Base-by-base conservation (phyloP, 768 basidiomycete species). In the Suillus bovinus region DNA sequence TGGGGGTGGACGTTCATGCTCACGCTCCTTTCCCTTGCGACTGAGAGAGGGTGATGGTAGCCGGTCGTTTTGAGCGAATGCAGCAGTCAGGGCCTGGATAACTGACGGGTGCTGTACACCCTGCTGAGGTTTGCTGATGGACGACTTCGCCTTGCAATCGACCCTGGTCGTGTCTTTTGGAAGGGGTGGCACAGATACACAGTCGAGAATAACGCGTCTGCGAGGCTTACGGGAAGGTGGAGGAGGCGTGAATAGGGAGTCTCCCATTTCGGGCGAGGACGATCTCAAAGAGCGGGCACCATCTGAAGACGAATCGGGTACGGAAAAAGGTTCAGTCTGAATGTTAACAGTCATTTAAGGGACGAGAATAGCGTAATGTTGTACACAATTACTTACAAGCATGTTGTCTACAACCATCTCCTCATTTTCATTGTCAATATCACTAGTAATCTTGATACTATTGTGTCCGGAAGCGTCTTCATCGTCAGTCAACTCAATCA, bases 221-320 rank as follows among this genome's bases (percentile, higher is more conserved):
- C 63, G 72, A 56, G 38, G 63, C 53, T 50, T 67, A 8, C 60
- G 36, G 7, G 44, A 61, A 4, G 68, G 67, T 14, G 73, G 71
- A 29, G 73, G 71, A 24, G 74, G 74, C 0, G 73, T 74, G 54
- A 74, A 74, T 46, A 76, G 71, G 11, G 70, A 73, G 9, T 55
- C 63, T 24, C 68, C 59, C 3, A 5, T 47, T 27, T 49, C 58
- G 22, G 65, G 54, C 20, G 50, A 44, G 5, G 66, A 53, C 5
- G 74, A 55, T 46, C 46, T 47, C 24, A 62, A 61, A 17, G 2
- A 36, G 16, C 16, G 13, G 17, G 63, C 8, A 24, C 14, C 4
- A 17, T 57, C 17, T 22, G 56, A 58, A 57, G 49, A 36, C 13
- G 33, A 58, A 50, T 58, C 41, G 24, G 7, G 50, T 20, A 9